Percentiles rank a stretch among this genome's conserved stretches.
Evolutionary conservation across 192 early-diverging fungal genomes (phyloP).

Genomic region (Chytriomyces sp.): DNA sequence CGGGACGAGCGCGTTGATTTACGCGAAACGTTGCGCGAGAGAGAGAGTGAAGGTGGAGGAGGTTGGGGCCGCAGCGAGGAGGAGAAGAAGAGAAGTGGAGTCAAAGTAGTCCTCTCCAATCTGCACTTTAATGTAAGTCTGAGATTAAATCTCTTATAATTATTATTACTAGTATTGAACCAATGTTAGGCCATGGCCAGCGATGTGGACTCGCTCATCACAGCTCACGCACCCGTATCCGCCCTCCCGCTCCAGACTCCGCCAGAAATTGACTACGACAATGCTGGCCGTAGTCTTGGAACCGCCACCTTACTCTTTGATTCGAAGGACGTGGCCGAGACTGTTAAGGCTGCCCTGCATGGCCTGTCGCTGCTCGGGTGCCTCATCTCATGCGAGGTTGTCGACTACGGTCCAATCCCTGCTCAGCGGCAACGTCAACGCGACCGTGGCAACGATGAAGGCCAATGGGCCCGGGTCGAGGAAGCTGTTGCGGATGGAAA

Average conservation of each 20-base stretch:
- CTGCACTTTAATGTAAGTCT: slow-evolving; percentile 24
- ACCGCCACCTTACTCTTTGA: slow-evolving; percentile 12
- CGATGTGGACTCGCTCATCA: not conserved
- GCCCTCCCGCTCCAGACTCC: not conserved
- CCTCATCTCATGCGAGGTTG: not conserved
- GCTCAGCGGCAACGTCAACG: not conserved
- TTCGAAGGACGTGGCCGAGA: not conserved
- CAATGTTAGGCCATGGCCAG: not conserved
- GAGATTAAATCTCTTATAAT: not conserved
- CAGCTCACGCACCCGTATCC: not conserved
- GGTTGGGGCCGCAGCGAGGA: not conserved
- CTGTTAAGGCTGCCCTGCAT: not conserved
- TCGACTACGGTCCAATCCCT: no score
- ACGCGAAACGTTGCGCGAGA: not conserved
- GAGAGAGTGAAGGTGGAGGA: no score
- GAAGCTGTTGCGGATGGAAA: not conserved
- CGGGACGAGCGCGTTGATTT: slow-evolving; percentile 3
- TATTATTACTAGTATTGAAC: not conserved
- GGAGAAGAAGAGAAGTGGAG: not conserved
- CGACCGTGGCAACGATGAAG: no score
- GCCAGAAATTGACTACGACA: slow-evolving; percentile 14
- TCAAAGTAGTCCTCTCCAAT: not conserved
- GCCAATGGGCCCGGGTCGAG: no score
- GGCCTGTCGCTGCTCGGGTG: not conserved
- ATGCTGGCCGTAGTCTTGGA: not conserved